Conservation (phyloP, 139 green algal species). For the Chlamydomonas incerta region DNA sequence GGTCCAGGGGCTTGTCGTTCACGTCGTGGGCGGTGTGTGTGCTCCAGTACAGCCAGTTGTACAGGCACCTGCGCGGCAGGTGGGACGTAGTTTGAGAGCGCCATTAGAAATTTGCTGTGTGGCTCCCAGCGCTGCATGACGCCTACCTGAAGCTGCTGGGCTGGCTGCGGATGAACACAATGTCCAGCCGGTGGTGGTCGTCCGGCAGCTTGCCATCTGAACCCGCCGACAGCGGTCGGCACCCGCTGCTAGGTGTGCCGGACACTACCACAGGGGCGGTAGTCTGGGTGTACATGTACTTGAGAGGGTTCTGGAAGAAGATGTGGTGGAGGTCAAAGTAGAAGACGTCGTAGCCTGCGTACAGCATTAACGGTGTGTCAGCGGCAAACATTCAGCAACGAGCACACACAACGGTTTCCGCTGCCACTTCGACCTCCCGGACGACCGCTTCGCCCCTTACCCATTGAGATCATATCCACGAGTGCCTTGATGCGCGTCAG, state of each 20-base stretch:
- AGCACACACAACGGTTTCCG: too few relatives aligned
- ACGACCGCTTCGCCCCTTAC: background rate
- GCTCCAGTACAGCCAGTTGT: constrained; percentile 43
- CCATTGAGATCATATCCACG: constrained; percentile 11
- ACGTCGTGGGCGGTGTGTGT: background rate
- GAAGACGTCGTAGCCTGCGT: constrained; percentile 24
- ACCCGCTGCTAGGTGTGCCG: background rate
- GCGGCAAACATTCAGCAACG: too few relatives aligned
- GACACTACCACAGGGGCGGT: constrained; percentile 6
- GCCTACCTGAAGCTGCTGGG: constrained; percentile 16
- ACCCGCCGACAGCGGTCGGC: background rate
- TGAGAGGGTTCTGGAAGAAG: constrained; percentile 28
- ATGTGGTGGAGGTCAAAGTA: constrained; percentile 41
- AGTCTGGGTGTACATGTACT: constrained; percentile 17
- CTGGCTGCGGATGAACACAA: background rate
- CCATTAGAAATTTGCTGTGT: too few relatives aligned
- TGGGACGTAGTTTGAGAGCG: too few relatives aligned
- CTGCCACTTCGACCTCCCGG: too few relatives aligned
- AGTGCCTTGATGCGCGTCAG: constrained; percentile 12
- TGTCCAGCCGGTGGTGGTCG: constrained; percentile 36
- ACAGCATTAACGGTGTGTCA: too few relatives aligned
- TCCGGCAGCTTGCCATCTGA: constrained; percentile 9
- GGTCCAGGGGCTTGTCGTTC: constrained; percentile 22
- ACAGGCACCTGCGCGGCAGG: constrained; percentile 2
- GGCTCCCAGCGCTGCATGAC: too few relatives aligned